phyloP scores from a whole-genome alignment of 345 rosid species.

The Camelina sativa region DNA sequence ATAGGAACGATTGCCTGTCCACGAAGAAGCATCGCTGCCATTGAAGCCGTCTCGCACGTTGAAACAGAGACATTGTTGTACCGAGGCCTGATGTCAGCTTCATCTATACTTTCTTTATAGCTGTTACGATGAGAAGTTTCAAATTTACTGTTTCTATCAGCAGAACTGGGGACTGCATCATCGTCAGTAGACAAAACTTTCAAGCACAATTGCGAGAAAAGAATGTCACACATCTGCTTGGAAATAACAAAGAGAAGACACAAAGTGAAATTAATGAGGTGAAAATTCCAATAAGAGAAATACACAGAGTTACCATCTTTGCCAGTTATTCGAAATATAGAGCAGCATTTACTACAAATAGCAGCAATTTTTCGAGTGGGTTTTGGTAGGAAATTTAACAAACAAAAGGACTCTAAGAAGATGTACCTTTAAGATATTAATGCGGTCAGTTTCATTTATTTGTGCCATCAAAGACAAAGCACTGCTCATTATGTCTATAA shows the following conservation, averaged over 20 bases:
- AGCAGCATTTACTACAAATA: constrained; percentile 11
- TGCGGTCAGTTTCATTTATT: constrained; percentile 86
- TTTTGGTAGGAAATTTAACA: constrained; percentile 5
- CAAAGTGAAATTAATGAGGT: constrained; percentile 14
- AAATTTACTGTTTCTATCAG: constrained; percentile 51
- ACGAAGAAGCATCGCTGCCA: constrained; percentile 91
- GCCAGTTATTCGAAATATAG: constrained; percentile 3
- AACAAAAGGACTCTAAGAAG: constrained; percentile 1
- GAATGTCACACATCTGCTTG: constrained; percentile 94
- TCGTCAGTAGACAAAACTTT: constrained; percentile 74
- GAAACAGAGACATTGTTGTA: constrained; percentile 49
- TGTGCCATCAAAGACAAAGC: constrained; percentile 86
- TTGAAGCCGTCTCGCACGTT: constrained; percentile 72
- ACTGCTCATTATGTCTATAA: constrained; percentile 93
- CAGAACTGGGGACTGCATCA: constrained; percentile 45
- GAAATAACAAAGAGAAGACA: constrained; percentile 44
- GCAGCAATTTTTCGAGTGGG: constrained; percentile 23
- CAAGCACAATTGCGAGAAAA: constrained; percentile 95
- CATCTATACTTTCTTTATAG: constrained; percentile 57
- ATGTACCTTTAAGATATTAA: constrained; percentile 93
- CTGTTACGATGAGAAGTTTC: constrained; percentile 48
- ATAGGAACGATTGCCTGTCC: constrained; percentile 92
- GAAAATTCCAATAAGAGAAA: constrained; percentile 26
- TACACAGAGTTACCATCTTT: background rate
- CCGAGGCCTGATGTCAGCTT: constrained; percentile 55